Evolutionary conservation across 495 filamentous ascomycete species (phyloP).

Genomic region (Rostrohypoxylon terebratum): DNA sequence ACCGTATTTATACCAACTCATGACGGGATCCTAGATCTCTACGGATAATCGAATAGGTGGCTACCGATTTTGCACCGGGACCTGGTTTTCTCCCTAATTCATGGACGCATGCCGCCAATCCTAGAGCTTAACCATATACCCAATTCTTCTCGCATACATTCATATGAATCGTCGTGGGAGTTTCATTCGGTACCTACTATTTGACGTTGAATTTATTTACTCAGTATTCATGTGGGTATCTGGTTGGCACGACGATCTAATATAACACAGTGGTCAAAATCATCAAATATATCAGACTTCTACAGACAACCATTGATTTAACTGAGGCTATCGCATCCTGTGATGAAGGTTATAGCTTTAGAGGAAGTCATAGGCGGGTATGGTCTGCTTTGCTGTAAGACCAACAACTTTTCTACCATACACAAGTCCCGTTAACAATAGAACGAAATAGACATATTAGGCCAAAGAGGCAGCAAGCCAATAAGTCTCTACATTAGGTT

Average conservation of each 20-base stretch:
- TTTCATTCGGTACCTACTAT: background rate
- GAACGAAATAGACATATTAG: background rate
- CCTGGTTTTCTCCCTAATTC: too few relatives aligned
- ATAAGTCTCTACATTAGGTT: too few relatives aligned
- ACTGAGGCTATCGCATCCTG: too few relatives aligned
- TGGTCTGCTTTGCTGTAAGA: background rate
- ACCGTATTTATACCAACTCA: too few relatives aligned
- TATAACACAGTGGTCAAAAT: too few relatives aligned
- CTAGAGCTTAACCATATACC: conserved; percentile 65
- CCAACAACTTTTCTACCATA: background rate
- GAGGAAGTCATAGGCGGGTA: background rate
- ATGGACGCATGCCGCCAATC: conserved; percentile 44
- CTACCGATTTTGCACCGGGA: too few relatives aligned
- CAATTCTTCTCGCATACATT: conserved; percentile 57
- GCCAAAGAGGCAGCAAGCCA: background rate
- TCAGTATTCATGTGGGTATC: too few relatives aligned
- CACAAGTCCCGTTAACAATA: background rate
- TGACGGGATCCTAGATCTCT: too few relatives aligned
- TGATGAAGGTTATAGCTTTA: too few relatives aligned
- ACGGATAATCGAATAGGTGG: too few relatives aligned
- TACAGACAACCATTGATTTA: too few relatives aligned
- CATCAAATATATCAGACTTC: too few relatives aligned
- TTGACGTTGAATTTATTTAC: background rate
- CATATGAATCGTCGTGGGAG: background rate
- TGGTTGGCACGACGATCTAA: background rate